Conservation (phyloP, 306 rosid species). For the Geum urbanum region DNA sequence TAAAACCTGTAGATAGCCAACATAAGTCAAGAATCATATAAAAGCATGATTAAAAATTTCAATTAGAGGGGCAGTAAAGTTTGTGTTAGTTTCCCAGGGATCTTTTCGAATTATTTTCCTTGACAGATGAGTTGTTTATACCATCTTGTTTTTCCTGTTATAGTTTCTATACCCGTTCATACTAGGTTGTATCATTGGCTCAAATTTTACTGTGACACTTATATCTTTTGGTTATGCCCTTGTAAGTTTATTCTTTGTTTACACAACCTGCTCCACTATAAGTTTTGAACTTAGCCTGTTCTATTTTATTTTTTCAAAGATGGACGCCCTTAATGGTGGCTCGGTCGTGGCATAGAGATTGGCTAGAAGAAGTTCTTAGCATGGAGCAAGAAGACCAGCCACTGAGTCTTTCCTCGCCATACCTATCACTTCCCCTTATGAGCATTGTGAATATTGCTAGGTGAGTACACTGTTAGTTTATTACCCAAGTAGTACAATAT, state of each 20-base stretch:
- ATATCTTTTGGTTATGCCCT: not conserved
- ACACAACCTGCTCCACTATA: not conserved
- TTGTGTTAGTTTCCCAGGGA: not conserved
- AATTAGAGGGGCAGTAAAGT: not conserved
- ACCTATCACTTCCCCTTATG: constrained; percentile 81
- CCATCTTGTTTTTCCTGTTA: not conserved
- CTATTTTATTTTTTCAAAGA: constrained; percentile 43
- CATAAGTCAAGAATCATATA: not conserved
- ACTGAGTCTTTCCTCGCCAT: constrained; percentile 64
- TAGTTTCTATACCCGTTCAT: not conserved
- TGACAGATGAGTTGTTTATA: not conserved
- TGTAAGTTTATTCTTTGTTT: constrained; percentile 3
- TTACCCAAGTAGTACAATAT: not conserved
- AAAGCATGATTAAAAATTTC: not conserved
- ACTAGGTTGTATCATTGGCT: not conserved
- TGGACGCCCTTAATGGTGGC: constrained; percentile 93
- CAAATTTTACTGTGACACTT: constrained; percentile 7
- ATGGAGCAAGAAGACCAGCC: constrained; percentile 41
- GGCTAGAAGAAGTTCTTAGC: constrained; percentile 76
- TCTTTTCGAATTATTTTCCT: not conserved
- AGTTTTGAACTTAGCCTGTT: constrained; percentile 16
- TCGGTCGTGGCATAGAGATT: constrained; percentile 76
- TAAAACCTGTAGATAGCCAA: not conserved
- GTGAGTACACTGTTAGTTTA: constrained; percentile 33
- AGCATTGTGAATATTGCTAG: constrained; percentile 85